A percentile compares a stretch with the other conserved stretches of the same genome.
Conservation (phyloP, 495 filamentous ascomycete species). For the Chaetomium tenue region DNA sequence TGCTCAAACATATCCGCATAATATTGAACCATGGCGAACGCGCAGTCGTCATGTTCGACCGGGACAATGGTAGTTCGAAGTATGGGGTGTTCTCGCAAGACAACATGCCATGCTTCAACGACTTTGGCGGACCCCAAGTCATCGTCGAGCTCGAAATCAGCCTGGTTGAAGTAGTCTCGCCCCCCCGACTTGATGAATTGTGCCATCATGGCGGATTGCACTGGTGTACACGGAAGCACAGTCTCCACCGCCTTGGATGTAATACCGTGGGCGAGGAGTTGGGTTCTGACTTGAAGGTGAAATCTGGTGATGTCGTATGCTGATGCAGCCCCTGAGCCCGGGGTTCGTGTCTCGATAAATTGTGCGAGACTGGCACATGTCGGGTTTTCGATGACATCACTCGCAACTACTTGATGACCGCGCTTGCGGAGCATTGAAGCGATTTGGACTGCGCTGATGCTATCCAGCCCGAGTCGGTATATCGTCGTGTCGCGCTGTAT, state of each 20-base stretch:
- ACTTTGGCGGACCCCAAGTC: conserved; percentile 32
- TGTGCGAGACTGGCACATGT: conserved; percentile 44
- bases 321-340: conserved; percentile 2
- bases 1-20: background rate
- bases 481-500: conserved; percentile 65
- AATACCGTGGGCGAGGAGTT: conserved; percentile 24
- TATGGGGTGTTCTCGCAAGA: conserved; percentile 59
- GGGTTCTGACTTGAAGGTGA: conserved; percentile 30
- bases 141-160: conserved; percentile 45
- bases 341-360: conserved; percentile 3
- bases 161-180: conserved; percentile 60
- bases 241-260: conserved; percentile 36
- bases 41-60: conserved; percentile 54
- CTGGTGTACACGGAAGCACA: conserved; percentile 61
- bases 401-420: conserved; percentile 55
- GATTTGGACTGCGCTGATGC: conserved; percentile 79
- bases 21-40: conserved; percentile 69
- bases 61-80: conserved; percentile 68
- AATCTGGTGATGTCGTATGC: conserved; percentile 48
- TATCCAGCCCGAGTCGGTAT: conserved; percentile 83
- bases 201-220: conserved; percentile 63
- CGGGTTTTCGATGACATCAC: conserved; percentile 66
- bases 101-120: conserved; percentile 55
- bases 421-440: conserved; percentile 60
- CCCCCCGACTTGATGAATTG: conserved; percentile 58